Percentiles rank a stretch among this genome's conserved stretches.
phyloP scores from a whole-genome alignment of 805 yeast genomes.

The Candida parachauliodes region DNA sequence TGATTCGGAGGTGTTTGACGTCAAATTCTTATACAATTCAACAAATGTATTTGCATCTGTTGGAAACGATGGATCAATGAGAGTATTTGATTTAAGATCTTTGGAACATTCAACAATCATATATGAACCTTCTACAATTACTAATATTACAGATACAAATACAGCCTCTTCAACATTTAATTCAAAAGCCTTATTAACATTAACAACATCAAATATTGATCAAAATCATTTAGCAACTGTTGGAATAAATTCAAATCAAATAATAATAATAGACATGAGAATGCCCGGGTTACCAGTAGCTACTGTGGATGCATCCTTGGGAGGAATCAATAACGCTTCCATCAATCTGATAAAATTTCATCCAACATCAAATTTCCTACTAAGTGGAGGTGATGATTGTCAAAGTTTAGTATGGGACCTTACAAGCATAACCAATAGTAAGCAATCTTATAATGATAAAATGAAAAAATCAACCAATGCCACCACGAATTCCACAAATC shows the following conservation, averaged over 20 bases:
- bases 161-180: conserved; percentile 12
- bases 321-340: conserved; percentile 50
- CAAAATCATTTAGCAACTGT: conserved; percentile 81
- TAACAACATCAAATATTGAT: conserved; percentile 77
- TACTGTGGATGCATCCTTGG: conserved; percentile 55
- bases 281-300: conserved; percentile 80
- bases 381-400: conserved; percentile 70
- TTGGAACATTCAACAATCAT: conserved; percentile 93
- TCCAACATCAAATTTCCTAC: conserved; percentile 60
- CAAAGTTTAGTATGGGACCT: conserved; percentile 72
- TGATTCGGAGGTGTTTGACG: conserved; percentile 93
- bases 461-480: too few species aligned
- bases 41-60: conserved; percentile 83
- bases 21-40: conserved; percentile 71
- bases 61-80: conserved; percentile 91
- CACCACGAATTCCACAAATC: too few species aligned
- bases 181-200: conserved; percentile 62
- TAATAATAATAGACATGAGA: conserved; percentile 77
- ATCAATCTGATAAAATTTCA: conserved; percentile 84
- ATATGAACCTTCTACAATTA: conserved; percentile 61
- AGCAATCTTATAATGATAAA: too few species aligned
- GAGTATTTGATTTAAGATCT: conserved; percentile 86
- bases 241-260: conserved; percentile 62
- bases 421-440: conserved; percentile 23
- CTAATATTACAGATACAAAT: background rate